phyloP scores from a whole-genome alignment of 352 stramenopile genomes.

The Phytophthora sp. region DNA sequence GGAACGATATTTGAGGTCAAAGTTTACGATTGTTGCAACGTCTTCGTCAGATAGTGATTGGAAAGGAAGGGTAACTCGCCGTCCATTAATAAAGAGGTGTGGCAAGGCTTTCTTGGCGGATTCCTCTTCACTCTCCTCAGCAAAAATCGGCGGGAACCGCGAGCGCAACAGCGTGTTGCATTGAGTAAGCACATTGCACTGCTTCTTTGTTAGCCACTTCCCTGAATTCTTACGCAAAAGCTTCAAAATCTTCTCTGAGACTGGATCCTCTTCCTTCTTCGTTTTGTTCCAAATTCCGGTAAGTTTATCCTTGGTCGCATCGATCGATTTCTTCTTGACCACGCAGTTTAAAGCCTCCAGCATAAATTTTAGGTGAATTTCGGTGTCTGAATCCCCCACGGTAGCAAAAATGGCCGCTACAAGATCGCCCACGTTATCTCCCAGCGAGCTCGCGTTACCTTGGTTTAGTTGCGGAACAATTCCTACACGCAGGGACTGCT shows the following conservation, averaged over 20 bases:
- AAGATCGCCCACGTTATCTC: conserved; percentile 43
- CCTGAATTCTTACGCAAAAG: conserved; percentile 25
- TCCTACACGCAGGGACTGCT: conserved; percentile 65
- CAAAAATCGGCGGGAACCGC: conserved; percentile 29
- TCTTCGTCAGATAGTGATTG: conserved; percentile 67
- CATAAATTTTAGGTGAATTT: conserved; percentile 57
- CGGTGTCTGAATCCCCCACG: conserved; percentile 61
- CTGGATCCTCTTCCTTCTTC: conserved; percentile 22
- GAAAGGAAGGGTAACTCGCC: conserved; percentile 56
- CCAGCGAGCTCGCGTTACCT: conserved; percentile 2
- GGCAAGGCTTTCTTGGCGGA: conserved; percentile 20
- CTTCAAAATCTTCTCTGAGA: conserved; percentile 26
- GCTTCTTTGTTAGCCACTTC: conserved; percentile 31
- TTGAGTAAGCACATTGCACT: conserved; percentile 36
- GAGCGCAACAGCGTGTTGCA: conserved; percentile 54
- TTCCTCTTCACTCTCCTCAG: conserved; percentile 17
- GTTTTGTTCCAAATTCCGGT: conserved; percentile 44
- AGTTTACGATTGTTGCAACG: conserved; percentile 65
- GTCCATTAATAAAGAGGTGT: conserved; percentile 78
- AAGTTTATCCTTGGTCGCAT: conserved; percentile 58
- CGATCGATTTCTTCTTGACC: conserved; percentile 56
- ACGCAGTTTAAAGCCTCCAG: conserved; percentile 63
- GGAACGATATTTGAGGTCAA: conserved; percentile 75
- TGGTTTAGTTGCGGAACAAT: conserved; percentile 54
- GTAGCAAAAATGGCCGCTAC: conserved; percentile 51